These are phyloP conservation scores for Entomortierella parvispora DNA, from an alignment of 192 early-diverging fungal species.

Conservation along the genomic window DNA sequence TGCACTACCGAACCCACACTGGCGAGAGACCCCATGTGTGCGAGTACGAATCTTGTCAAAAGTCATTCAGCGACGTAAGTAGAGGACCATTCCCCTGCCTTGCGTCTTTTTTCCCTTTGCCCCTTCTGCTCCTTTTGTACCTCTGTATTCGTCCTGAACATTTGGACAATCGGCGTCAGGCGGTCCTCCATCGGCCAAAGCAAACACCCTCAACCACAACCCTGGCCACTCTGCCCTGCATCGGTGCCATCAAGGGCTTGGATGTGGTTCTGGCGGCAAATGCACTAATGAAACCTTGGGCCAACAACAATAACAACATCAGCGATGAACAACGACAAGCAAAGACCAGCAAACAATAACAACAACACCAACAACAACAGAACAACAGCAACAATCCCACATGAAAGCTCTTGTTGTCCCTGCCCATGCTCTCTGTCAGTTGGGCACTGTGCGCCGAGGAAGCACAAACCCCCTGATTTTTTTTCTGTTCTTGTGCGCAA, in stretches of 20 bases:
- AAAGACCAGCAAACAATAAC: neutral
- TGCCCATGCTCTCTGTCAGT: neutral
- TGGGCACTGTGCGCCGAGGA: no score
- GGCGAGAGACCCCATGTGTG: constrained; percentile 77
- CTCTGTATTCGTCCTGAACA: neutral
- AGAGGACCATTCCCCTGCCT: neutral
- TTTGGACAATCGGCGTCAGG: neutral
- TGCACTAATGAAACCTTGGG: neutral
- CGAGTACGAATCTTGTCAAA: constrained; percentile 71
- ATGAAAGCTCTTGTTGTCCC: no score
- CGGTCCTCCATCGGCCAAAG: no score
- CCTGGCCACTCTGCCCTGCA: no score
- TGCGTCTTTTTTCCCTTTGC: neutral
- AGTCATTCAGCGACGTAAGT: constrained; percentile 77
- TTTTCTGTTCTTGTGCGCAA: neutral
- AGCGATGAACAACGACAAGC: neutral
- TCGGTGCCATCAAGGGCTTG: no score
- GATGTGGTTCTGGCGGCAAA: no score
- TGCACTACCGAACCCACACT: constrained; percentile 79
- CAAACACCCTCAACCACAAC: no score
- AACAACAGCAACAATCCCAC: neutral
- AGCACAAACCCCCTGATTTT: neutral
- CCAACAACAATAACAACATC: neutral
- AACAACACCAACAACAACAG: neutral
- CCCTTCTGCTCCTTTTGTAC: neutral